Evolutionary conservation across 2,329 filamentous ascomycete species (phyloP), one percentile per base, ranked within the genome.

Genomic region (Botrytis squamosa): DNA sequence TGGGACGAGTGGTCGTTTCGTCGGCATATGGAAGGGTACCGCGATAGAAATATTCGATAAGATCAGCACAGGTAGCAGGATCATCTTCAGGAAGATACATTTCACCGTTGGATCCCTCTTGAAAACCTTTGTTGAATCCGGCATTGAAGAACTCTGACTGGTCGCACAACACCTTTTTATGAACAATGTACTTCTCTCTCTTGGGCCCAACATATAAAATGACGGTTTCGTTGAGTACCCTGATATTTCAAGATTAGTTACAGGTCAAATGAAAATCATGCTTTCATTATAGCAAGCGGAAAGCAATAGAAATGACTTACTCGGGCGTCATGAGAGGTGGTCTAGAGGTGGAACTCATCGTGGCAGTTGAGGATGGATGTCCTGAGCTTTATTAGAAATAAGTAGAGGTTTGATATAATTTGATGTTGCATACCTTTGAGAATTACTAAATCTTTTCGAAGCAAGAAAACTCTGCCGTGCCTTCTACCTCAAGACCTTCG

Each of bases 141-240:
- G 65, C 70, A 18, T 36, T 10, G 59, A 79, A 77, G 57, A 68
- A 79, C 0, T 73, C 49, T 10, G 70, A 77, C 10, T 57, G 64
- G 25, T 71, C 66, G 66, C 74, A 77, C 1, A 79, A 29, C 1
- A 76, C 55, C 8, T 74, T 71, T 33, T 77, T 76, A 49, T 79
- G 75, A 33, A 78, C 72, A 1, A 66, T n/a, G 36, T 76, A 77
- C 20, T 70, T 44, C 22, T 76, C 64, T 4, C 42, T 33, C 10
- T 75, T n/a, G 1, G 4, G 0, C 3, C 76, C 75, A n/a, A 78
- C 70, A 55, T 71, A 63, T 4, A 78, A 36, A 22, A 52, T 74
- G 2, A 78, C 57, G 14, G 60, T n/a, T 33, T 75, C 65, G 4
- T 33, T 20, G 6, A 70, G 42, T 18, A 4, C 14, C 63, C 71